phyloP scores from a whole-genome alignment of 1,139 yeast species.

The Taiozyma sp. region DNA sequence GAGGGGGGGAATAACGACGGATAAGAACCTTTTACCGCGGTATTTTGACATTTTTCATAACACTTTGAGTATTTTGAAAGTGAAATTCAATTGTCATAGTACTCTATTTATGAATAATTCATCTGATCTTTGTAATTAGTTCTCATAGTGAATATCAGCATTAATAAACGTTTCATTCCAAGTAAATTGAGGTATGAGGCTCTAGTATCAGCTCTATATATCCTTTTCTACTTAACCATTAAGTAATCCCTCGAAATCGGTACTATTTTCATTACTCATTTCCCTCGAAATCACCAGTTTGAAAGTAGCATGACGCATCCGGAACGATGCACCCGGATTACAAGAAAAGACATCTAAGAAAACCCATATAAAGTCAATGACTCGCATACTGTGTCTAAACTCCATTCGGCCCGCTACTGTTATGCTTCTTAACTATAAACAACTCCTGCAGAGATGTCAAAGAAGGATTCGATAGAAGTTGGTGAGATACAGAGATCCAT shows the following conservation, averaged over 20 bases:
- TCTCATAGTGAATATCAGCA: no score
- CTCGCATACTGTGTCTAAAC: background rate
- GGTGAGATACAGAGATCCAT: background rate
- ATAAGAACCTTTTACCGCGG: no score
- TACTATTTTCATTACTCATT: no score
- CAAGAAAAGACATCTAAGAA: background rate
- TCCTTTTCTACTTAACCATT: background rate
- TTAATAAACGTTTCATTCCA: no score
- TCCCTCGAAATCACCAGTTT: background rate
- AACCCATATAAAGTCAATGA: background rate
- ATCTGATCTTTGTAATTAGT: no score
- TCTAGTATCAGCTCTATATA: no score
- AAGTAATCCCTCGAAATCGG: background rate
- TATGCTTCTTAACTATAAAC: background rate
- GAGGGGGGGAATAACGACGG: no score
- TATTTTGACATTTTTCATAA: no score
- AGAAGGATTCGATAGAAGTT: background rate
- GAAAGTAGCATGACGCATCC: background rate
- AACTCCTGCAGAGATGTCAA: background rate
- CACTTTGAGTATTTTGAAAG: no score
- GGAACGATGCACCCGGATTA: background rate
- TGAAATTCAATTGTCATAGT: no score
- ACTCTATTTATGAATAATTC: no score
- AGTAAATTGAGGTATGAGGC: no score
- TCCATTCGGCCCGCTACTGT: background rate